Base-by-base conservation (phyloP, 345 rosid species). In the Populus davidiana region DNA sequence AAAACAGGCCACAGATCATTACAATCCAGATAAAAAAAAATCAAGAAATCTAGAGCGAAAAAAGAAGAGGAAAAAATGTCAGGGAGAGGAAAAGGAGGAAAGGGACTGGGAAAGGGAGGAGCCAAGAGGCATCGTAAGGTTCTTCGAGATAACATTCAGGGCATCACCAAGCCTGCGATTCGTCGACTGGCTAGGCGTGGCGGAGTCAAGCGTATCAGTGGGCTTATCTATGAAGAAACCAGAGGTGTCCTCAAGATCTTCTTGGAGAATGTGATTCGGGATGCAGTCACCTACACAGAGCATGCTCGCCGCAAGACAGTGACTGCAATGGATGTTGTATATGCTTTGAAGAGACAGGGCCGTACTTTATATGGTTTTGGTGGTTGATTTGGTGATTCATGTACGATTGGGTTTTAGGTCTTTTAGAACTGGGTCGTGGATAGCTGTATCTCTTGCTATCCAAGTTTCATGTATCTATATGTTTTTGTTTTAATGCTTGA, bases 261-360 rank as follows among this genome's bases (percentile, higher is more conserved):
- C 61, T 3, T 54, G 9, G 61, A 54, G 61, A 54, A 54, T 54
- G 61, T 54, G 61, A 54, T 54, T 21, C 61, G 61, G 2, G 61
- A 54, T 2, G 61, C 61, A 0, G 61, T 54, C 23, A 54, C 61
- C 11, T 54, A 54, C 61, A 54, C 61, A 14, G 67, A 64, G 67
- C 67, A 64, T 21, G 67, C 67, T 25, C 67, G 67, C 35, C 67
- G 67, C 1, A 64, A 64, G 20, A 64, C 67, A 4, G 67, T 64
- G 67, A 64, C 67, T 64, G 67, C 67, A 4, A 64, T 64, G 67
- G 67, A 64, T 31, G 67, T 64, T 10, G 67, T 64, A 17, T 64
- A 64, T 64, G 67, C 67, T 64, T 14, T 64, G 33, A 64, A 64
- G 67, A 64, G 67, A 21, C 67, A 64, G 36, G 67, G 67, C 67